phyloP scores from a whole-genome alignment of 2,329 filamentous ascomycete genomes.

The Fonsecaea nubica region DNA sequence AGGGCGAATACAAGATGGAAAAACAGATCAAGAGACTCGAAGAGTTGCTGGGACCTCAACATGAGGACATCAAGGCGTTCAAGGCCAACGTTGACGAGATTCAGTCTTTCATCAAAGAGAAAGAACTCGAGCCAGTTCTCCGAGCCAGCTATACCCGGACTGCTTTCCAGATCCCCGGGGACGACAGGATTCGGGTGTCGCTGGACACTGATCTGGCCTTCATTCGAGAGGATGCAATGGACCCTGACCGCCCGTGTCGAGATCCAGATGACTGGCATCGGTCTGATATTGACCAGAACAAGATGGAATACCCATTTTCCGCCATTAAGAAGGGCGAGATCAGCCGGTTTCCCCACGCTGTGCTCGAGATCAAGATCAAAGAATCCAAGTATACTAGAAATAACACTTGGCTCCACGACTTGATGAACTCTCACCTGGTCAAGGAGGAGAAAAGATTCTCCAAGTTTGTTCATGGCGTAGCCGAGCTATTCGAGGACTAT shows the following conservation, averaged over 20 bases:
- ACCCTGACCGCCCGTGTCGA: conserved; percentile 82
- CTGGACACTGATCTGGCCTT: conserved; percentile 92
- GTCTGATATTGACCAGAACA: conserved; percentile 80
- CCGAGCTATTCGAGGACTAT: conserved; percentile 90
- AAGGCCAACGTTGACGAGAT: conserved; percentile 76
- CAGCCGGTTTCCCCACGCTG: conserved; percentile 84
- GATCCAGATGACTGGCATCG: conserved; percentile 91
- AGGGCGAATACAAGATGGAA: conserved; percentile 88
- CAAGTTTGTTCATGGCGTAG: conserved; percentile 94
- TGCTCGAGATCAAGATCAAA: conserved; percentile 90
- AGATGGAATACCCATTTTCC: conserved; percentile 85
- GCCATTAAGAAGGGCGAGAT: conserved; percentile 90
- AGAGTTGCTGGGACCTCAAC: conserved; percentile 73
- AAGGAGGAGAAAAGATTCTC: conserved; percentile 90
- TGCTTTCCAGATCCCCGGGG: conserved; percentile 93
- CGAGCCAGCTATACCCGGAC: conserved; percentile 93
- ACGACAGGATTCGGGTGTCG: conserved; percentile 87
- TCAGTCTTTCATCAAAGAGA: conserved; percentile 77
- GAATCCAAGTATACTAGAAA: conserved; percentile 69
- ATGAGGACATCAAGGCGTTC: conserved; percentile 71
- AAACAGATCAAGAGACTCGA: conserved; percentile 85
- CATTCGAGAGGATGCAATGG: conserved; percentile 77
- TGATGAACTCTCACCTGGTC: conserved; percentile 91
- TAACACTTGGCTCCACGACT: conserved; percentile 84
- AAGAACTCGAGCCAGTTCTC: conserved; percentile 80